Evolutionary conservation across 352 stramenopile species (phyloP).

Genomic region (Globisporangium alternatum): DNA sequence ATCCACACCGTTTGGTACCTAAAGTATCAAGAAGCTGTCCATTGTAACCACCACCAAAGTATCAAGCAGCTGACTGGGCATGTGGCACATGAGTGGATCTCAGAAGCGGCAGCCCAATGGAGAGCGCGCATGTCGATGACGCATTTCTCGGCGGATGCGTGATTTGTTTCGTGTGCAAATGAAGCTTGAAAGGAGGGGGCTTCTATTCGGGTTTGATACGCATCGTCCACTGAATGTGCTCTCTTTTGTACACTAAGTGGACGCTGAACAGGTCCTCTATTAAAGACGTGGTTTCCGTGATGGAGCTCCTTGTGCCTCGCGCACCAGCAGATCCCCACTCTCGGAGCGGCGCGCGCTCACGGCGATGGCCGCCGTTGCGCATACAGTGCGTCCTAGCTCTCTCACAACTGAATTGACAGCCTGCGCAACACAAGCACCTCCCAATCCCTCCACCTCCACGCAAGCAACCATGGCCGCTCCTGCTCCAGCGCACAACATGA

Average conservation of each 20-base stretch:
- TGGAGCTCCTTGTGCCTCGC: not conserved
- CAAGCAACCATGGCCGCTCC: not conserved
- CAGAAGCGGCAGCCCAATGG: not conserved
- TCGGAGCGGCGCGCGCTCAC: not conserved
- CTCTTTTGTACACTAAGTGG: not conserved
- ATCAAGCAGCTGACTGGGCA: too few relatives aligned
- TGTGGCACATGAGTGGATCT: not conserved
- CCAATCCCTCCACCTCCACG: not conserved
- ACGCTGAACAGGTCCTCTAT: not conserved
- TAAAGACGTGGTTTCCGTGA: not conserved
- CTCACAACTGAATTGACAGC: not conserved
- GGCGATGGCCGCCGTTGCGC: not conserved
- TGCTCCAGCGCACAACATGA: constrained; percentile 38
- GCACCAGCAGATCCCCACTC: not conserved
- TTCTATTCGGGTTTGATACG: not conserved
- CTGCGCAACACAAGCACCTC: not conserved
- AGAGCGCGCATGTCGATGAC: not conserved
- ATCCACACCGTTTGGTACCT: too few relatives aligned
- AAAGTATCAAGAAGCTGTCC: too few relatives aligned
- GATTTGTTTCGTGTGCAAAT: not conserved
- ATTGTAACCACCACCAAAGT: too few relatives aligned
- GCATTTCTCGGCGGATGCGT: not conserved
- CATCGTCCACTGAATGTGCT: not conserved
- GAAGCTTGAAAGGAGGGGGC: not conserved
- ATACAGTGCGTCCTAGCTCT: not conserved